A percentile compares a stretch with the other conserved stretches of the same genome.
Conservation (phyloP, 441 rosid genomes). For the Populus hybrid region DNA sequence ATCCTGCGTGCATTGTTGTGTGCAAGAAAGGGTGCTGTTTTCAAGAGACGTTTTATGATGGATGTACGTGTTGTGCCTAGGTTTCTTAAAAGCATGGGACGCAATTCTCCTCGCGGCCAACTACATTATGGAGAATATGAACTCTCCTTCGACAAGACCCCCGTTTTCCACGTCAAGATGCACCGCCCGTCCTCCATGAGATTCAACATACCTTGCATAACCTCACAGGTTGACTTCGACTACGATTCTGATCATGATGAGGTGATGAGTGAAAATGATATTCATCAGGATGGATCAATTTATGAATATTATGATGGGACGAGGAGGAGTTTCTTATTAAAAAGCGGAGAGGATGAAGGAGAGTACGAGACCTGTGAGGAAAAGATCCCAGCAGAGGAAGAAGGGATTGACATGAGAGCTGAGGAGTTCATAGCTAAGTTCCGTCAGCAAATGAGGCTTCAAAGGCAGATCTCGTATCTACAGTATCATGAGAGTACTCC, state of each 20-base stretch:
- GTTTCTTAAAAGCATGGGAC: slow-evolving; percentile 50
- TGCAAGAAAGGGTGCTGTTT: slow-evolving; percentile 69
- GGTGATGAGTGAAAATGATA: neutral
- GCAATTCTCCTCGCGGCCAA: slow-evolving; percentile 15
- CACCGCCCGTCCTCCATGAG: slow-evolving; percentile 73
- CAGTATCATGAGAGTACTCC: slow-evolving; percentile 37
- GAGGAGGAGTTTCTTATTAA: slow-evolving; percentile 28
- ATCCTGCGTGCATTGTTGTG: slow-evolving; percentile 59
- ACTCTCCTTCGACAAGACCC: slow-evolving; percentile 84
- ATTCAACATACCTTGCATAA: slow-evolving; percentile 71
- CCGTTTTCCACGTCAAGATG: slow-evolving; percentile 63
- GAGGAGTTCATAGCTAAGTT: slow-evolving; percentile 82
- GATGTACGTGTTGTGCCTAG: slow-evolving; percentile 53
- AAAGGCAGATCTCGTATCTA: slow-evolving; percentile 67
- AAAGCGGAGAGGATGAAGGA: slow-evolving; percentile 15
- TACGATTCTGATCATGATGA: slow-evolving; percentile 39
- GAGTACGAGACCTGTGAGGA: slow-evolving; percentile 21
- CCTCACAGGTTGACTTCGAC: slow-evolving; percentile 50
- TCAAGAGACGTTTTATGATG: slow-evolving; percentile 47
- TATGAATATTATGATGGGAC: slow-evolving; percentile 21
- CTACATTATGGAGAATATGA: slow-evolving; percentile 50
- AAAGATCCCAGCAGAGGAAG: slow-evolving; percentile 35
- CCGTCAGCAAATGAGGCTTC: slow-evolving; percentile 66
- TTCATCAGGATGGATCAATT: slow-evolving; percentile 5
- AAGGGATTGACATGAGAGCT: slow-evolving; percentile 75